These are phyloP conservation scores for Flagelloscypha sp. DNA, from an alignment of 768 basidiomycete genomes.

Conservation along the genomic window DNA sequence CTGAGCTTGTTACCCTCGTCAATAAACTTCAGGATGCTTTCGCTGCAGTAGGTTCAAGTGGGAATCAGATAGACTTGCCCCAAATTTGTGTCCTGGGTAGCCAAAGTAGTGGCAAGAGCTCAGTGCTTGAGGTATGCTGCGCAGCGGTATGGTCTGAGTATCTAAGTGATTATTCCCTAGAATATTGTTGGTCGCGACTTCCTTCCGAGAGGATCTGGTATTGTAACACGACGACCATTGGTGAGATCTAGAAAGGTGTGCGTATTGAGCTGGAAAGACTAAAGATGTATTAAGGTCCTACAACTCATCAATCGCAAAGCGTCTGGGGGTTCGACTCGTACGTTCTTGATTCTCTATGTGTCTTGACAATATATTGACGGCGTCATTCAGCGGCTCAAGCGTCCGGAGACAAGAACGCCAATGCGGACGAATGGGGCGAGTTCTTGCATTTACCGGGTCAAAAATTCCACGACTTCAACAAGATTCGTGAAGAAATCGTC, in stretches of 20 bases:
- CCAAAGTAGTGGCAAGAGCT: constrained; percentile 91
- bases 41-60: constrained; percentile 70
- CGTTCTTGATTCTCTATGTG: no score
- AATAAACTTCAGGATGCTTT: constrained; percentile 93
- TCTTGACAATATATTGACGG: no score
- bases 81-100: constrained; percentile 89
- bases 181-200: constrained; percentile 99
- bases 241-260: constrained; percentile 38
- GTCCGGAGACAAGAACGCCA: constrained; percentile 60
- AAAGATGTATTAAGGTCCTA: constrained; percentile 48
- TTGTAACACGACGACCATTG: constrained; percentile 94
- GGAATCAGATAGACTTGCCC: constrained; percentile 77
- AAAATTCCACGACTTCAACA: constrained; percentile 96
- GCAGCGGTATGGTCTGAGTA: constrained; percentile 6
- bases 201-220: constrained; percentile 96
- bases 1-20: constrained; percentile 72
- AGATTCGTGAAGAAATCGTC: constrained; percentile 94
- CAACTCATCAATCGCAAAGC: constrained; percentile 80
- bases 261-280: constrained; percentile 1
- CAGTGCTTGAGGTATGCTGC: constrained; percentile 70
- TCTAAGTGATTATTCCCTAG: constrained; percentile 36
- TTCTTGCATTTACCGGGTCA: constrained; percentile 94
- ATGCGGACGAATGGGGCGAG: constrained; percentile 97
- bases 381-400: constrained; percentile 28
- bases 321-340: constrained; percentile 40